Evolutionary conservation across 2,329 filamentous ascomycete species (phyloP).

Genomic region (Reticulascus tulasneorum): DNA sequence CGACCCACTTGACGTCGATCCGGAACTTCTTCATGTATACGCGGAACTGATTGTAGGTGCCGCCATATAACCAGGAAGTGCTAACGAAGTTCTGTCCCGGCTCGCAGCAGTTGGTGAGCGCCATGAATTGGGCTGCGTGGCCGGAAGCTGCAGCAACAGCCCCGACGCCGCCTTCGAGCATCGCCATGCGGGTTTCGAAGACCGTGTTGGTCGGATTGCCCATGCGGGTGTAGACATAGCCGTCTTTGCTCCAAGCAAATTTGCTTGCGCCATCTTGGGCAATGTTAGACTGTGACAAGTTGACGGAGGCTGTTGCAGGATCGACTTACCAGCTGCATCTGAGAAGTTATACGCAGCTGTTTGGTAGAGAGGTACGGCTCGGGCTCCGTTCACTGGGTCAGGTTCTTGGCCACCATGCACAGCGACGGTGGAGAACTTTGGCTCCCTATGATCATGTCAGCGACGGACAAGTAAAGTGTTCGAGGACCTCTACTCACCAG

Average conservation of each 20-base stretch:
- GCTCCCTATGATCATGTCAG: slow-evolving; percentile 10
- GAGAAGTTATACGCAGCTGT: slow-evolving; percentile 50
- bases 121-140: slow-evolving; percentile 89
- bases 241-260: slow-evolving; percentile 47
- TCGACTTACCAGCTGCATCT: slow-evolving; percentile 11
- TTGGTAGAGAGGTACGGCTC: slow-evolving; percentile 93
- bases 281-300: slow-evolving; percentile 5
- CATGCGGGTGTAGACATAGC: slow-evolving; percentile 90
- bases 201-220: slow-evolving; percentile 94
- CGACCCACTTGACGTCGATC: slow-evolving; percentile 81
- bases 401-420: slow-evolving; percentile 56
- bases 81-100: slow-evolving; percentile 90
- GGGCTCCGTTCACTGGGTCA: slow-evolving; percentile 76
- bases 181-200: slow-evolving; percentile 91
- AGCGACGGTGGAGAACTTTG: slow-evolving; percentile 16
- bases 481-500: slow-evolving; percentile 28
- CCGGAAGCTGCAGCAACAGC: slow-evolving; percentile 82
- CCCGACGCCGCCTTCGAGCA: slow-evolving; percentile 84
- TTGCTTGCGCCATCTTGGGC: slow-evolving; percentile 30
- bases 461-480: no score
- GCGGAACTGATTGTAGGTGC: slow-evolving; percentile 97
- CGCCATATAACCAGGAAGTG: slow-evolving; percentile 90
- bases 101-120: slow-evolving; percentile 75
- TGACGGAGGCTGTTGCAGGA: background rate
- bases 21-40: slow-evolving; percentile 80